Evolutionary conservation across 2,329 filamentous ascomycete genomes (phyloP).

Genomic region (Dothideomycetes sp.): DNA sequence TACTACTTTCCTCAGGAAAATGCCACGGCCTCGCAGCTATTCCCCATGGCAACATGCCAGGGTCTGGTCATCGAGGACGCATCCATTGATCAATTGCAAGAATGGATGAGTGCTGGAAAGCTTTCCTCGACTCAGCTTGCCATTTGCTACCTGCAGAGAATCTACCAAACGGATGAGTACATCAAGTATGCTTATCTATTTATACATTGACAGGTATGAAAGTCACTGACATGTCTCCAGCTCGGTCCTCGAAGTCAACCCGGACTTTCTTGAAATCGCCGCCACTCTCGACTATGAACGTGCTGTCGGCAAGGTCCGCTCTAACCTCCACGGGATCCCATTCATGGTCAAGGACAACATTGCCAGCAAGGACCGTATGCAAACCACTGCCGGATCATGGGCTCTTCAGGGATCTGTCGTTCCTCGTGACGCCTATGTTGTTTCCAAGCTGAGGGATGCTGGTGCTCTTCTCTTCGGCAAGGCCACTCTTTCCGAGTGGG

Average conservation of each 20-base stretch:
- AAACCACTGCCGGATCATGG: conserved; percentile 63
- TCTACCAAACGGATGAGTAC: conserved; percentile 52
- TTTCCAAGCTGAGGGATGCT: conserved; percentile 49
- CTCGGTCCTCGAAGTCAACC: conserved; percentile 54
- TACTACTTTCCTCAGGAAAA: conserved; percentile 19
- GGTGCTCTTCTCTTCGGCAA: conserved; percentile 63
- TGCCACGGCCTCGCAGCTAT: conserved; percentile 27
- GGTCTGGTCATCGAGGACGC: conserved; percentile 56
- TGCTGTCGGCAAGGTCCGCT: conserved; percentile 42
- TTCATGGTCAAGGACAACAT: conserved; percentile 68
- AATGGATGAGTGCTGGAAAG: conserved; percentile 40
- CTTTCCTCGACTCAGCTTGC: conserved; percentile 49
- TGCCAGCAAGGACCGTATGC: conserved; percentile 55
- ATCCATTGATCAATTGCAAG: conserved; percentile 57
- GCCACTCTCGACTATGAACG: conserved; percentile 50
- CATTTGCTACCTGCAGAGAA: conserved; percentile 51
- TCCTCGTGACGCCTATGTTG: conserved; percentile 56
- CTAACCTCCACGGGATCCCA: conserved; percentile 63
- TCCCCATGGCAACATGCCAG: conserved; percentile 53
- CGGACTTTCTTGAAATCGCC: conserved; percentile 55
- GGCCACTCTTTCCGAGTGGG: conserved; percentile 62
- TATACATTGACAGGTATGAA: background rate
- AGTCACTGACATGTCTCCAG: conserved; percentile 5
- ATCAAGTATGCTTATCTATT: conserved; percentile 40
- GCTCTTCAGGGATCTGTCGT: conserved; percentile 55